phyloP scores from a whole-genome alignment of 352 stramenopile genomes.

The Pythium dissimile region DNA sequence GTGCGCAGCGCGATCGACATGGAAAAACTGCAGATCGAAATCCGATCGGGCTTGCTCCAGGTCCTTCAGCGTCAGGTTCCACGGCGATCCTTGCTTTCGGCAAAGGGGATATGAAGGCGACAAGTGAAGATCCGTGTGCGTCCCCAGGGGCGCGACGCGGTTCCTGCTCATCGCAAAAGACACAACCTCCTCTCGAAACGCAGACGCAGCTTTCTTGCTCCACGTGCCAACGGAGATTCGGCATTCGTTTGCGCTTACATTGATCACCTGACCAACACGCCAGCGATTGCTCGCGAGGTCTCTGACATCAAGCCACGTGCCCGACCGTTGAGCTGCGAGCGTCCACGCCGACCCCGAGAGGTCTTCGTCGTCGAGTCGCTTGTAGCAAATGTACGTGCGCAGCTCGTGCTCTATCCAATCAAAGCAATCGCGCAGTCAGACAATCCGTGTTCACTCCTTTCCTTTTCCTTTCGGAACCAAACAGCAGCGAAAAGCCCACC shows the following conservation, averaged over 20 bases:
- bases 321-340: conserved; percentile 56
- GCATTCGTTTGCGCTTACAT: conserved; percentile 58
- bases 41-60: conserved; percentile 57
- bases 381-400: conserved; percentile 69
- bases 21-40: conserved; percentile 75
- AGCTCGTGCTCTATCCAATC: conserved; percentile 31
- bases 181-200: conserved; percentile 66
- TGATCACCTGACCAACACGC: conserved; percentile 71
- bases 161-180: conserved; percentile 52
- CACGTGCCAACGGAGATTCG: conserved; percentile 68
- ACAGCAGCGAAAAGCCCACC: conserved; percentile 14
- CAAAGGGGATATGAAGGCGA: conserved; percentile 78
- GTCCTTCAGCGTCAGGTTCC: conserved; percentile 62
- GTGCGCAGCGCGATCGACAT: not conserved
- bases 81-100: conserved; percentile 67
- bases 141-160: conserved; percentile 64
- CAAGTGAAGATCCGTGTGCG: conserved; percentile 72
- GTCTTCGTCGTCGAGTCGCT: conserved; percentile 61
- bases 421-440: conserved; percentile 24
- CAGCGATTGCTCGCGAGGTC: conserved; percentile 76
- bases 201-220: conserved; percentile 30
- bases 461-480: too few species aligned
- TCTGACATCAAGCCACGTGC: conserved; percentile 81
- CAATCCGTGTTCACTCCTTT: too few species aligned
- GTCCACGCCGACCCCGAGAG: conserved; percentile 66